phyloP scores from a whole-genome alignment of 345 rosid species.

The Eucalyptus pauciflora region DNA sequence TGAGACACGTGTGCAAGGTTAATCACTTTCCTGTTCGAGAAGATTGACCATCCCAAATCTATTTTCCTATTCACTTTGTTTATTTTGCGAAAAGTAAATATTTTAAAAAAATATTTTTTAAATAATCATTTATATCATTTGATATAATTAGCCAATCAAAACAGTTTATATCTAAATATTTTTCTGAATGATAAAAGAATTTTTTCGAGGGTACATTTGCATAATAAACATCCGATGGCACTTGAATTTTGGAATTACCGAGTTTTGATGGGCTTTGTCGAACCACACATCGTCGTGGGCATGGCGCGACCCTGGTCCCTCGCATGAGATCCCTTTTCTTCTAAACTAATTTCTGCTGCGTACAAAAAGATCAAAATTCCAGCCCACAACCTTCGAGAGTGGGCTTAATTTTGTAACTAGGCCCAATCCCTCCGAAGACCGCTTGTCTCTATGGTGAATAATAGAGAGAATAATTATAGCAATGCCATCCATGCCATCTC shows the following conservation, averaged over 20 bases:
- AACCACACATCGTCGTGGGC: neutral
- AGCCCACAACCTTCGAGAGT: neutral
- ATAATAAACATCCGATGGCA: neutral
- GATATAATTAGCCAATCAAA: neutral
- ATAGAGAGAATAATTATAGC: neutral
- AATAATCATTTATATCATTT: accelerated
- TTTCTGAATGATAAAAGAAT: neutral
- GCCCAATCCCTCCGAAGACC: neutral
- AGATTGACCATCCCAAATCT: neutral
- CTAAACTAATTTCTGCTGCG: neutral
- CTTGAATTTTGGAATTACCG: neutral
- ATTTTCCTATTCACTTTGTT: neutral
- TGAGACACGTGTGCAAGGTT: neutral
- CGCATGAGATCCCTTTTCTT: neutral
- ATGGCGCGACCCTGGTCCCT: neutral
- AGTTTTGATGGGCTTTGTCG: neutral
- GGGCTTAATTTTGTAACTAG: neutral
- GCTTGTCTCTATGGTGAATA: neutral
- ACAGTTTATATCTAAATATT: neutral
- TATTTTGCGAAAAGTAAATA: neutral
- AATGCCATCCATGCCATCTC: neutral
- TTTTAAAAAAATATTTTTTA: too few relatives aligned
- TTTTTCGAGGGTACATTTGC: neutral
- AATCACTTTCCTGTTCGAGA: neutral
- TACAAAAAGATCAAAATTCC: neutral